Conservation (phyloP, 331 rosid genomes). For the Spiraea crenata region DNA sequence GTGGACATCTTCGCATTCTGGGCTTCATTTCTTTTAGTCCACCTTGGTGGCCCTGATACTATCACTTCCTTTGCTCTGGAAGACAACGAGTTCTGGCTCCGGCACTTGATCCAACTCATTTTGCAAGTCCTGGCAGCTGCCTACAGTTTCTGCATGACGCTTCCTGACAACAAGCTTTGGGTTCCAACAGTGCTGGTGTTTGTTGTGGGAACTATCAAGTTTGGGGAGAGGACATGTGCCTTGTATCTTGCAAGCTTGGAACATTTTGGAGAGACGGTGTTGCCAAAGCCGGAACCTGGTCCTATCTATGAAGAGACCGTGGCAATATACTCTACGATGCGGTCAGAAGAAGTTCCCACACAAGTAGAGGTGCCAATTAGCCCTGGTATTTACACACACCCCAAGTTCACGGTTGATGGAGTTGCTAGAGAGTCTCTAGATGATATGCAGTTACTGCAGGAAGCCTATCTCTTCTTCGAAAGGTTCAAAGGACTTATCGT, state of each 20-base stretch:
- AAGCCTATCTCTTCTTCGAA: constrained; percentile 8
- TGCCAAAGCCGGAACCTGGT: constrained; percentile 19
- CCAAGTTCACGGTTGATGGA: neutral
- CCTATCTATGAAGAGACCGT: constrained; percentile 30
- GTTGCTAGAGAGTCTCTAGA: neutral
- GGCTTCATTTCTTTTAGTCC: constrained; percentile 28
- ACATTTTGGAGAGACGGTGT: constrained; percentile 25
- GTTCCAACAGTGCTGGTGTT: constrained; percentile 10
- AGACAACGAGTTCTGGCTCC: constrained; percentile 34
- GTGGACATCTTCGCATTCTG: constrained; percentile 18
- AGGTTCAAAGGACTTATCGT: constrained; percentile 27
- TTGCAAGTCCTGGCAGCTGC: constrained; percentile 23
- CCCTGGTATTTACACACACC: neutral
- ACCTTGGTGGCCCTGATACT: constrained; percentile 35
- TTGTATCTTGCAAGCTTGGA: constrained; percentile 30
- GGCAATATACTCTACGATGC: neutral
- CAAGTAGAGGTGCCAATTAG: neutral
- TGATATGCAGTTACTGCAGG: constrained; percentile 2
- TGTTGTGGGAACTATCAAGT: constrained; percentile 26
- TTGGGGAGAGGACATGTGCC: constrained; percentile 27
- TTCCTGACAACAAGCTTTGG: constrained; percentile 6
- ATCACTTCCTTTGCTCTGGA: constrained; percentile 36
- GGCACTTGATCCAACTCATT: constrained; percentile 21
- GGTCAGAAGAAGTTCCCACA: neutral
- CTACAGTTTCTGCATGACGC: constrained; percentile 12